A percentile compares a stretch with the other conserved stretches of the same genome.
These are phyloP conservation scores for Dioszegia aurantiaca DNA, from an alignment of 768 basidiomycete species.

Conservation along the genomic window DNA sequence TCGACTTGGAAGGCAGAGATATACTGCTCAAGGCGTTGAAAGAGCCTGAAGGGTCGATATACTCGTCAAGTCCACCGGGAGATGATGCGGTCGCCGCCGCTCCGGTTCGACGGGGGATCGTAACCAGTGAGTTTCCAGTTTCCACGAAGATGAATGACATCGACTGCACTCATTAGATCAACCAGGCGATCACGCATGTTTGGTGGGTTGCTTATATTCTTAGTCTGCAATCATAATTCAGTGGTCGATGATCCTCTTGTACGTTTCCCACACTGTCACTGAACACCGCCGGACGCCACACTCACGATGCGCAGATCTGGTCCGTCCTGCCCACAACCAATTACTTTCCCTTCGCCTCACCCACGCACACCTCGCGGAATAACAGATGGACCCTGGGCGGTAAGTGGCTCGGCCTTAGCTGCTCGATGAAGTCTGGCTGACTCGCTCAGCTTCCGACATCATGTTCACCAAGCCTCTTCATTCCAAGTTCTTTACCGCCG, in stretches of 20 bases:
- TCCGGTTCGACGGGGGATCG: conserved; percentile 28
- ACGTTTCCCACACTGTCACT: conserved; percentile 7
- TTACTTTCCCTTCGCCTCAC: conserved; percentile 38
- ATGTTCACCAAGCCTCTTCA: conserved; percentile 93
- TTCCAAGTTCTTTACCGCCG: conserved; percentile 78
- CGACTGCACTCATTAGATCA: no score
- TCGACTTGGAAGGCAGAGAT: conserved; percentile 69
- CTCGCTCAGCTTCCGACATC: conserved; percentile 59
- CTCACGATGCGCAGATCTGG: conserved; percentile 61
- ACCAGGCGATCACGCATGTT: no score
- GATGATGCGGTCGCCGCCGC: background rate
- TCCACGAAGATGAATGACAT: no score
- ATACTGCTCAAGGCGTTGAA: conserved; percentile 65
- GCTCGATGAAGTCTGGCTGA: background rate
- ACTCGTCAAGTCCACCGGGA: conserved; percentile 54
- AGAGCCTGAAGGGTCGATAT: conserved; percentile 14
- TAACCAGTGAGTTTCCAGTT: conserved; percentile 30
- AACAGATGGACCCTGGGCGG: conserved; percentile 78
- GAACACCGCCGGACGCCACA: no score
- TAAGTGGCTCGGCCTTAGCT: no score
- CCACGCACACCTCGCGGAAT: conserved; percentile 50
- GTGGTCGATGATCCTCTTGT: conserved; percentile 58
- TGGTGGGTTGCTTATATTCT: no score
- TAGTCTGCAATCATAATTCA: conserved; percentile 94
- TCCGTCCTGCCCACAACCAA: conserved; percentile 58